phyloP scores from a whole-genome alignment of 2,329 filamentous ascomycete species.

The Ascochyta pisi region DNA sequence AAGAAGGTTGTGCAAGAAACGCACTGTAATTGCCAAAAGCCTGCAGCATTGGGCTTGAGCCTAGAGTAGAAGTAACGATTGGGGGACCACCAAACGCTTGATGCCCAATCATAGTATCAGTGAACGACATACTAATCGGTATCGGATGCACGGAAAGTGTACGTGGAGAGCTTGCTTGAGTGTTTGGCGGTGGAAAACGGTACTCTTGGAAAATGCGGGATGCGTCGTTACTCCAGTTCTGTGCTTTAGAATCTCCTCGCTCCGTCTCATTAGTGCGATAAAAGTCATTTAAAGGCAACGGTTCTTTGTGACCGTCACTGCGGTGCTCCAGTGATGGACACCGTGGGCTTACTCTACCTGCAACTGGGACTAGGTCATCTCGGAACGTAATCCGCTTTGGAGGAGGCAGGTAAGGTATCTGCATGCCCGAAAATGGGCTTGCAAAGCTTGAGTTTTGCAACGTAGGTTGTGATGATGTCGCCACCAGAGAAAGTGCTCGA shows the following conservation, averaged over 20 bases:
- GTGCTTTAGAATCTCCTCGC: not conserved
- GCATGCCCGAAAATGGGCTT: not conserved
- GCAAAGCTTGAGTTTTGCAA: not conserved
- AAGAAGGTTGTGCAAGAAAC: not conserved
- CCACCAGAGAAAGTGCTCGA: conserved; percentile 1
- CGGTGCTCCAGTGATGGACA: conserved; percentile 2
- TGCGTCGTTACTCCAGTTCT: not conserved
- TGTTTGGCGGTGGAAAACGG: not conserved
- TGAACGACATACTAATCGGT: not conserved
- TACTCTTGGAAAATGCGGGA: not conserved
- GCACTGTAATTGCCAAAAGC: not conserved
- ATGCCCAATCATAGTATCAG: not conserved
- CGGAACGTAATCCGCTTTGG: not conserved
- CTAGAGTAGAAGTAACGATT: not conserved
- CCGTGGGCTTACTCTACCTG: not conserved
- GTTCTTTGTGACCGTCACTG: conserved; percentile 5
- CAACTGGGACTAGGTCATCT: not conserved
- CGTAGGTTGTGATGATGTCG: not conserved
- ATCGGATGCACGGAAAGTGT: not conserved
- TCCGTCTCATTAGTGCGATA: not conserved
- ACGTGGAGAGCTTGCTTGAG: not conserved
- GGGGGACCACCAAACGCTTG: too few species aligned
- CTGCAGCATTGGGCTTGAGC: not conserved
- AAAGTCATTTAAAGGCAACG: not conserved
- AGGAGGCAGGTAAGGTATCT: not conserved